These are phyloP conservation scores for Mycena belliarum DNA, from an alignment of 768 basidiomycete genomes.

Conservation along the genomic window DNA sequence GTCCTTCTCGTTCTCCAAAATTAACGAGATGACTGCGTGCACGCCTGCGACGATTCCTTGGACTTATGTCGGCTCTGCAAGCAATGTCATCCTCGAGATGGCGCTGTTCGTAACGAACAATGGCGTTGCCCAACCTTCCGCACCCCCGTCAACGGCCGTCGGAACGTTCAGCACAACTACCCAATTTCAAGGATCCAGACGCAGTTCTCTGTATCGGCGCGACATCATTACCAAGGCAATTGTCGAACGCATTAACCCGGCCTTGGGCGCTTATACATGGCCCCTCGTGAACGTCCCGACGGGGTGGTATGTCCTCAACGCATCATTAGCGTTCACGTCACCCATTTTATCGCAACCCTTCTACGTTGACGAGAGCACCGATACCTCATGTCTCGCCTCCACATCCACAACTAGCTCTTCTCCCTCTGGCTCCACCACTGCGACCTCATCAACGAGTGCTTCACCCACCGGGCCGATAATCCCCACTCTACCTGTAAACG, in stretches of 20 bases:
- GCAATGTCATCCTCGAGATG: background rate
- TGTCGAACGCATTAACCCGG: slow-evolving; percentile 27
- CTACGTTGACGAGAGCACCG: slow-evolving; percentile 30
- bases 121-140: background rate
- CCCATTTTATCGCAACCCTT: slow-evolving; percentile 27
- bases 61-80: slow-evolving; percentile 10
- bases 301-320: slow-evolving; percentile 49
- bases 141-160: background rate
- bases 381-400: slow-evolving; percentile 36
- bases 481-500: slow-evolving; percentile 26
- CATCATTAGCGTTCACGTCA: slow-evolving; percentile 24
- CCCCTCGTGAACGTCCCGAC: slow-evolving; percentile 42
- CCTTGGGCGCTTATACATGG: slow-evolving; percentile 40
- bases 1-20: slow-evolving; percentile 23
- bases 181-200: too few relatives aligned
- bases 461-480: slow-evolving; percentile 17
- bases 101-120: slow-evolving; percentile 11
- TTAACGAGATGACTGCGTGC: slow-evolving; percentile 38
- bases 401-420: slow-evolving; percentile 11
- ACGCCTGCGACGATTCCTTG: slow-evolving; percentile 29
- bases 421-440: slow-evolving; percentile 6
- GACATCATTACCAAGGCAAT: background rate
- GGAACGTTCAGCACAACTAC: background rate
- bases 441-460: slow-evolving; percentile 21
- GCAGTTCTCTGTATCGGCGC: background rate